Evolutionary conservation across 2,329 filamentous ascomycete species (phyloP).

Genomic region (Pseudocercospora fijiensis): DNA sequence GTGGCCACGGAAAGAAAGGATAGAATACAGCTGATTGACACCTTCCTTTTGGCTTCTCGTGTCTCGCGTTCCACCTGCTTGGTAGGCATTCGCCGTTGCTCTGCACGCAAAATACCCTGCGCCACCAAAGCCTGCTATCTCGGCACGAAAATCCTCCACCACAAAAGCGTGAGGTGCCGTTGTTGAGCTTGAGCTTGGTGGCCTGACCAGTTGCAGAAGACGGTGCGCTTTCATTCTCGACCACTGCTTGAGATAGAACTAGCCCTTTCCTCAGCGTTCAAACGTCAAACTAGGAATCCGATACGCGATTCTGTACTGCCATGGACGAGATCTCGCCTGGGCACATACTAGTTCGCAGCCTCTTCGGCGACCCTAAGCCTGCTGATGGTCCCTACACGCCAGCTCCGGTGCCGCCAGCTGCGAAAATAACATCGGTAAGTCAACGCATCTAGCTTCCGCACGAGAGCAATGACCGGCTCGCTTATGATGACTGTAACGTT

Average conservation of each 20-base stretch:
- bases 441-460: background rate
- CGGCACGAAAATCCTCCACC: too few relatives aligned
- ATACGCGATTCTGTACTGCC: background rate
- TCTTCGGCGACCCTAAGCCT: conserved; percentile 16
- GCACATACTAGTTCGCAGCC: conserved; percentile 8
- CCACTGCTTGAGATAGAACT: background rate
- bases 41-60: background rate
- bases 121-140: too few relatives aligned
- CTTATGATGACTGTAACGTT: background rate
- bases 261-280: background rate
- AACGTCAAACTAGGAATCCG: background rate
- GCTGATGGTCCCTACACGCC: conserved; percentile 6
- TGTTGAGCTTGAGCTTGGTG: background rate
- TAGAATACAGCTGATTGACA: background rate
- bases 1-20: background rate
- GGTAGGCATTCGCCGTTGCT: background rate
- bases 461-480: background rate
- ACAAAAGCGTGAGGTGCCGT: background rate
- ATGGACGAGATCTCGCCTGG: background rate
- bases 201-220: background rate
- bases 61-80: background rate
- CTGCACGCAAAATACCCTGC: too few relatives aligned
- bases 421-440: conserved; percentile 18
- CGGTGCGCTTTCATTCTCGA: background rate
- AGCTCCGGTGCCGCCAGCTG: conserved; percentile 16